Evolutionary conservation across 306 rosid species (phyloP).

Genomic region (Gleditsia sinensis): DNA sequence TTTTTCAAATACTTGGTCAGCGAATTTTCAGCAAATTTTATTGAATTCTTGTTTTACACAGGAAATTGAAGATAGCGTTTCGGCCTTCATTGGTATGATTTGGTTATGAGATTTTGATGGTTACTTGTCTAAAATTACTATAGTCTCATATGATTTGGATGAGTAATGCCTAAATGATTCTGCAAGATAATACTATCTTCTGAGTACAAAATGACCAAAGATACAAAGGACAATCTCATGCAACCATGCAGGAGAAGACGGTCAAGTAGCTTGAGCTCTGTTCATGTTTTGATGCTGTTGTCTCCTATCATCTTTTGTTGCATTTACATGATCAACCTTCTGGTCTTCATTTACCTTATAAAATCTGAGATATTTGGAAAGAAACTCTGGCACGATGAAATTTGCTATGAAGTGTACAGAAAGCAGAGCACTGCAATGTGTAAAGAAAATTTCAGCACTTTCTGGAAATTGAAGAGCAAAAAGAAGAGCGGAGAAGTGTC

Average conservation of each 20-base stretch:
- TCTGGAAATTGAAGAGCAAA: too few species aligned
- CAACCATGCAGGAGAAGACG: too few species aligned
- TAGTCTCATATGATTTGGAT: too few species aligned
- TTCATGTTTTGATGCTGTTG: slow-evolving; percentile 17
- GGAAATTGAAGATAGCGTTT: neutral
- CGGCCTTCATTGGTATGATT: too few species aligned
- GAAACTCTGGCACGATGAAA: slow-evolving; percentile 54
- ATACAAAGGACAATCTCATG: neutral
- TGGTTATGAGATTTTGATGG: neutral
- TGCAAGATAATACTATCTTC: neutral
- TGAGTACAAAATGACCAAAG: neutral
- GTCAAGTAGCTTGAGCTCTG: too few species aligned
- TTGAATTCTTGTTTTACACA: neutral
- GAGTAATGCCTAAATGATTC: too few species aligned
- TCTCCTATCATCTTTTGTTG: slow-evolving; percentile 14
- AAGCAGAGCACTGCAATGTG: slow-evolving; percentile 54
- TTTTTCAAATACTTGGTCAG: slow-evolving; percentile 3
- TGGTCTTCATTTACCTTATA: slow-evolving; percentile 40
- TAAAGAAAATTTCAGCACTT: neutral
- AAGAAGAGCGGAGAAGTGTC: too few species aligned
- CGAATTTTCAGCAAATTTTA: slow-evolving; percentile 2
- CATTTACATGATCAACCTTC: slow-evolving; percentile 37
- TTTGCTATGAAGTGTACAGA: slow-evolving; percentile 44
- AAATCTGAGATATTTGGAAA: slow-evolving; percentile 38
- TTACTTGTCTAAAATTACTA: neutral